Percentiles rank a stretch among this genome's conserved stretches.
These are phyloP conservation scores for Coix lacrymajobi DNA, from an alignment of 176 grass and related monocot species.

Conservation along the genomic window DNA sequence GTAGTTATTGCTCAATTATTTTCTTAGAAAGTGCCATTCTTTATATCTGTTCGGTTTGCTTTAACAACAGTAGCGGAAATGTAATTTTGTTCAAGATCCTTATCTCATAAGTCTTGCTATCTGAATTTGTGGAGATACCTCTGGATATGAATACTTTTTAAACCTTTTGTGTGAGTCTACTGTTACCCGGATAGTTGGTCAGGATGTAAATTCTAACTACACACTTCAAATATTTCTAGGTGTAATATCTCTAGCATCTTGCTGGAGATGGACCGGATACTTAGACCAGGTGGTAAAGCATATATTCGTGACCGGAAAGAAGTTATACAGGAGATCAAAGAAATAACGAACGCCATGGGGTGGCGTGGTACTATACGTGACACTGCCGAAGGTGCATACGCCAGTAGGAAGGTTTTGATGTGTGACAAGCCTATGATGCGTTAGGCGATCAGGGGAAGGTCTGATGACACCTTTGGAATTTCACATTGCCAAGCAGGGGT, in stretches of 20 bases:
- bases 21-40: background rate
- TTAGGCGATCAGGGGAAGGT: conserved; percentile 1
- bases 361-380: conserved; percentile 66
- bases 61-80: background rate
- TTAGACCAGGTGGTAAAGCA: conserved; percentile 63
- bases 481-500: background rate
- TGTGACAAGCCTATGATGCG: conserved; percentile 68
- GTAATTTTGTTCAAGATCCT: background rate
- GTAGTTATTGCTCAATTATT: background rate
- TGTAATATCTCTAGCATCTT: conserved; percentile 81
- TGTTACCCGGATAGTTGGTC: background rate
- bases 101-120: background rate
- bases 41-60: background rate
- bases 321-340: conserved; percentile 50
- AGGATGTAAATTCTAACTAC: background rate
- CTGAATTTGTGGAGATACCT: background rate
- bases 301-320: conserved; percentile 69
- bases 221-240: conserved; percentile 25
- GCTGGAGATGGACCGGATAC: conserved; percentile 88
- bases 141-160: background rate
- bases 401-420: conserved; percentile 70
- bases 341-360: conserved; percentile 51
- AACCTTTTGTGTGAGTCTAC: background rate
- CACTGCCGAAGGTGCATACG: conserved; percentile 66
- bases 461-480: background rate